Evolutionary conservation across 495 filamentous ascomycete genomes (phyloP).

Genomic region (Apodospora peruviana): DNA sequence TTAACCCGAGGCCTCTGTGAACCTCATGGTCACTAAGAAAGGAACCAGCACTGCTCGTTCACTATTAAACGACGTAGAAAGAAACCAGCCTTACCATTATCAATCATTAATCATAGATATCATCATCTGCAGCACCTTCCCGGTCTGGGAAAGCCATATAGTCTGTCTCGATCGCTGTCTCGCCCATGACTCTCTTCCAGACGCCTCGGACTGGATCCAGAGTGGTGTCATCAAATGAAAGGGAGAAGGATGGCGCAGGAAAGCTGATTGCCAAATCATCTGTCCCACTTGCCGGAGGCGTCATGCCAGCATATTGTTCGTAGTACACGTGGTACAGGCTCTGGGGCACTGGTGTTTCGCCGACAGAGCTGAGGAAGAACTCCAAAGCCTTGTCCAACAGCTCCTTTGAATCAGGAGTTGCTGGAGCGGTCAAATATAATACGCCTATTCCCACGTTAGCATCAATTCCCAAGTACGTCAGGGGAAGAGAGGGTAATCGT

Average conservation of each 20-base stretch:
- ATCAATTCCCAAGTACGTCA: constrained; percentile 11
- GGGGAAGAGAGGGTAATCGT: constrained; percentile 17
- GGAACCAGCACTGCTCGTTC: too few relatives aligned
- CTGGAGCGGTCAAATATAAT: constrained; percentile 58
- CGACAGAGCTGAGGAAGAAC: constrained; percentile 42
- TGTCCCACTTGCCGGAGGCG: constrained; percentile 18
- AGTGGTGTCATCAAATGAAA: constrained; percentile 63
- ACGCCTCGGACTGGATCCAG: constrained; percentile 55
- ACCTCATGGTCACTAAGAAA: too few relatives aligned
- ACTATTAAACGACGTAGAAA: too few relatives aligned
- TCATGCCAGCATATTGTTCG: constrained; percentile 35
- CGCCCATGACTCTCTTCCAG: constrained; percentile 58
- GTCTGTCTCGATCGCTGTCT: constrained; percentile 34
- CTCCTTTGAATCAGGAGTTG: constrained; percentile 28
- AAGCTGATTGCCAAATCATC: constrained; percentile 37
- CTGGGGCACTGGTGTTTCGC: constrained; percentile 25
- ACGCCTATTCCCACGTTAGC: constrained; percentile 59
- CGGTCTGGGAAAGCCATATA: constrained; percentile 66
- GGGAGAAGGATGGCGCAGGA: constrained; percentile 50
- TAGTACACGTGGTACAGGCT: constrained; percentile 61
- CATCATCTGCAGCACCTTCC: constrained; percentile 42
- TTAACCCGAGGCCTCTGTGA: too few relatives aligned
- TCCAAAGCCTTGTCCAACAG: constrained; percentile 51
- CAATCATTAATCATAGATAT: constrained; percentile 27
- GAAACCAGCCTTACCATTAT: too few relatives aligned